Evolutionary conservation across 805 yeast species (phyloP), one percentile per base, ranked within the genome.

Genomic region (Wickerhamiella azyma): DNA sequence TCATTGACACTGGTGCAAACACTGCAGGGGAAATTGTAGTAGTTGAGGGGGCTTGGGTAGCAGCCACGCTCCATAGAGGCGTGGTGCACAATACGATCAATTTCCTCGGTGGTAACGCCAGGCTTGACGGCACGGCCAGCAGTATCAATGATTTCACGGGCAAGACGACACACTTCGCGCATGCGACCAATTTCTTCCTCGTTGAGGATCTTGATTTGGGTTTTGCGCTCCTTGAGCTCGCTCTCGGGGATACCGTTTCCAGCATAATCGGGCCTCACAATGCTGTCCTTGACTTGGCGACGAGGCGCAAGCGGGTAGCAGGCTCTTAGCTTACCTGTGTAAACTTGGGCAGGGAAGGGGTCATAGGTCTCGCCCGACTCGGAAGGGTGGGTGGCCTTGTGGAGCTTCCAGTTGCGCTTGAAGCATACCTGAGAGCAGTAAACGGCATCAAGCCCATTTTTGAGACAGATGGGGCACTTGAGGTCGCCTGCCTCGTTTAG

Each of bases 1-100:
- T 92, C 98, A 64, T 92, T 92, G 38, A 92, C 81, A 2, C 96
- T 85, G 1, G 95, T 85, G 66, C 98, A 92, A 37, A 85, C 74
- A 18, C 92, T 77, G 61, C 86, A 88, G 37, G 97, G 96, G 67
- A 77, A 92, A 64, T 85, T 83, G 67, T 80, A 88, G 67, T 92
- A 92, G 67, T 92, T 92, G 52, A 89, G 69, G 3, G 98, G 95
- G 10, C 96, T 85, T 16, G 98, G 98, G 62, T 92, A 92, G 2
- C 88, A 85, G 53, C 80, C 78, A 63, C 96, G 75, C 63, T 84
- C 85, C 56, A 88, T 69, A 48, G 95, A 82, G 57, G 86, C 97
- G 43, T 76, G 72, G 61, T 92, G 97, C 39, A 85, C 86, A 51
- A 88, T 72, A 40, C 69, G 76, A 62, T 92, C 98, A 47, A 92